These are phyloP conservation scores for Pestalotiopsis sp. DNA, from an alignment of 2,329 filamentous ascomycete species.

Conservation along the genomic window DNA sequence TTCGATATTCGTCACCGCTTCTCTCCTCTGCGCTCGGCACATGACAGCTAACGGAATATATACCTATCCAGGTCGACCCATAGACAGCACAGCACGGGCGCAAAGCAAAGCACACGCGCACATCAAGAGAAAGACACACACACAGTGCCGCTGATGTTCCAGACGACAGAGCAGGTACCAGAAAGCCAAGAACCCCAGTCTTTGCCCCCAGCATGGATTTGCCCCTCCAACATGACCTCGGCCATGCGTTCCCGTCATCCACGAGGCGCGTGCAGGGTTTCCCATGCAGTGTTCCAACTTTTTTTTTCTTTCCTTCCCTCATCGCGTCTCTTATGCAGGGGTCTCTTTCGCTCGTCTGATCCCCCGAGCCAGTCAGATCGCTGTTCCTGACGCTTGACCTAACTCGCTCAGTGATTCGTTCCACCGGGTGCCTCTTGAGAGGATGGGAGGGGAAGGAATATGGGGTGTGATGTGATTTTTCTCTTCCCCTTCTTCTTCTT, in stretches of 20 bases:
- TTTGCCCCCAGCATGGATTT: background rate
- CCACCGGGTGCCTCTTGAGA: background rate
- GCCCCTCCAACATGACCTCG: background rate
- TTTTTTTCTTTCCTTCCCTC: background rate
- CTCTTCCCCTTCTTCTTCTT: background rate
- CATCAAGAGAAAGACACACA: background rate
- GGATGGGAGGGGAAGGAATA: background rate
- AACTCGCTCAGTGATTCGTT: background rate
- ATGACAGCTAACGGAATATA: no score
- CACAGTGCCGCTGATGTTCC: background rate
- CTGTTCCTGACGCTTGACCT: constrained; percentile 9
- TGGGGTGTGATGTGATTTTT: background rate
- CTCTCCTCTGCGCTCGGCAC: no score
- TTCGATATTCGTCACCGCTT: no score
- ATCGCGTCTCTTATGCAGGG: background rate
- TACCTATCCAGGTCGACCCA: no score
- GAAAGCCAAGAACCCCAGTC: background rate
- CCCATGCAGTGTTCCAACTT: background rate
- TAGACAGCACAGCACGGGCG: no score
- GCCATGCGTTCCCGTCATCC: constrained; percentile 2
- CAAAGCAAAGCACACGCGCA: no score
- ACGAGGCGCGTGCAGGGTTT: constrained; percentile 2
- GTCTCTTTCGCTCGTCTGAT: background rate
- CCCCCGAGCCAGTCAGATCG: constrained; percentile 2
- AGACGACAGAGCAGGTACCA: background rate